These are phyloP conservation scores for Aspergillus clavatus DNA, from an alignment of 2,329 filamentous ascomycete species.

Conservation along the genomic window DNA sequence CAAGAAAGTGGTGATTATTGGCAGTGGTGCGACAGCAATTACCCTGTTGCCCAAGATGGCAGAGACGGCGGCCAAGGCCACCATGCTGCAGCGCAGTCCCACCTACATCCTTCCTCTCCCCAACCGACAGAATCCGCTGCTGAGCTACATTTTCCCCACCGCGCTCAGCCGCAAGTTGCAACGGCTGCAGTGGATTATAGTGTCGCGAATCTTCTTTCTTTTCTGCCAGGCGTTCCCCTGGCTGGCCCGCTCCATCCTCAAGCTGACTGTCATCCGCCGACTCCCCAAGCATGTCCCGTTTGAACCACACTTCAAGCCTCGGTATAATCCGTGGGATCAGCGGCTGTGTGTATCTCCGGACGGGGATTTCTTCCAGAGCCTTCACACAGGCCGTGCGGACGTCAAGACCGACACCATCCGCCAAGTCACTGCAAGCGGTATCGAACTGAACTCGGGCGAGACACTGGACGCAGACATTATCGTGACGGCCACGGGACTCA, in stretches of 20 bases:
- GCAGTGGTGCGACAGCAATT: slow-evolving; percentile 72
- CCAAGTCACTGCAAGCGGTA: slow-evolving; percentile 45
- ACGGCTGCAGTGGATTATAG: slow-evolving; percentile 48
- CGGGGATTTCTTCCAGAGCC: slow-evolving; percentile 54
- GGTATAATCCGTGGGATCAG: slow-evolving; percentile 67
- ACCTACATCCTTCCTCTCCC: slow-evolving; percentile 60
- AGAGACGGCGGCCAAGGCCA: slow-evolving; percentile 60
- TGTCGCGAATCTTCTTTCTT: slow-evolving; percentile 48
- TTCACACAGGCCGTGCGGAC: slow-evolving; percentile 48
- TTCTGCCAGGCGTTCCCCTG: slow-evolving; percentile 53
- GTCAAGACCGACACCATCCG: slow-evolving; percentile 55
- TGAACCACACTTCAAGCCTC: slow-evolving; percentile 61
- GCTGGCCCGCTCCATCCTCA: slow-evolving; percentile 47
- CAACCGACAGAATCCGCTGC: slow-evolving; percentile 22
- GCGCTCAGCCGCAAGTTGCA: slow-evolving; percentile 26
- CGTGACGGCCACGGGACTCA: slow-evolving; percentile 43
- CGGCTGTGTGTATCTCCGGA: slow-evolving; percentile 66
- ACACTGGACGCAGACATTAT: slow-evolving; percentile 40
- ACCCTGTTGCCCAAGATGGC: slow-evolving; percentile 69
- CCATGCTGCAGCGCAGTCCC: slow-evolving; percentile 77
- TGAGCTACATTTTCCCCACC: slow-evolving; percentile 33
- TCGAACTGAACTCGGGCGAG: slow-evolving; percentile 45
- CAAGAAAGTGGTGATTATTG: slow-evolving; percentile 68
- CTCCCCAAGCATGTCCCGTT: slow-evolving; percentile 53
- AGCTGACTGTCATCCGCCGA: slow-evolving; percentile 40